Evolutionary conservation across 2,329 filamentous ascomycete genomes (phyloP), one percentile per base, ranked within the genome.

Genomic region (Colletotrichum costaricense): DNA sequence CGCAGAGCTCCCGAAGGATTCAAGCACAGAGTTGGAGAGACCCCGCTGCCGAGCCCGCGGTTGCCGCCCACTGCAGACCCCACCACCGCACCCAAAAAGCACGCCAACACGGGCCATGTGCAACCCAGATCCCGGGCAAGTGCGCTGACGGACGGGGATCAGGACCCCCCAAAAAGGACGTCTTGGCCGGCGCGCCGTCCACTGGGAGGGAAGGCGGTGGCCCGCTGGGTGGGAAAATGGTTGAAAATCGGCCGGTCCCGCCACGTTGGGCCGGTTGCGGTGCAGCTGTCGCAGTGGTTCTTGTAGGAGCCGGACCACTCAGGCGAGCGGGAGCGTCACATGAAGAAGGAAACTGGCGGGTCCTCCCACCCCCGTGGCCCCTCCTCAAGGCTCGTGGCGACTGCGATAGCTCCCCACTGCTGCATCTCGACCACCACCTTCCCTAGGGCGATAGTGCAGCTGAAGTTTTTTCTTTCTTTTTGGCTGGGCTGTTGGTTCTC

Each of bases 31-130:
- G 12, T 14, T 14, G 11, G 2, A n/a, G 16, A 52, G 7, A 2
- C n/a, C n/a, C 56, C 56, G n/a, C 30, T 5, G n/a, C n/a, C 38
- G 56, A 30, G 33, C 65, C 65, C 52, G 69, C 54, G 38, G 30
- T 42, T 69, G 54, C 64, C 58, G 69, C 65, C 46, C 30, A n/a
- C 42, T 55, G n/a, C 42, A 22, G 22, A 42, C 58, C 38, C 64
- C 63, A 68, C 69, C 42, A 55, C 2, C 46, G 26, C 19, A 57
- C 42, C 5, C 28, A n/a, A 24, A 42, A 63, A 56, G 49, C 19
- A 33, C 69, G 59, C 69, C 57, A 69, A 69, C 69, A 72, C 69
- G 69, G 69, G 68, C 69, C 69, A 72, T 54, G 69, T 72, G 59
- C 59, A 60, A 64, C 58, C 69, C 55, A 55, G 54, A 64, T 42